Percentiles rank a stretch among this genome's conserved stretches.
Conservation (phyloP, 306 rosid genomes). For the Crataegus laevigata region DNA sequence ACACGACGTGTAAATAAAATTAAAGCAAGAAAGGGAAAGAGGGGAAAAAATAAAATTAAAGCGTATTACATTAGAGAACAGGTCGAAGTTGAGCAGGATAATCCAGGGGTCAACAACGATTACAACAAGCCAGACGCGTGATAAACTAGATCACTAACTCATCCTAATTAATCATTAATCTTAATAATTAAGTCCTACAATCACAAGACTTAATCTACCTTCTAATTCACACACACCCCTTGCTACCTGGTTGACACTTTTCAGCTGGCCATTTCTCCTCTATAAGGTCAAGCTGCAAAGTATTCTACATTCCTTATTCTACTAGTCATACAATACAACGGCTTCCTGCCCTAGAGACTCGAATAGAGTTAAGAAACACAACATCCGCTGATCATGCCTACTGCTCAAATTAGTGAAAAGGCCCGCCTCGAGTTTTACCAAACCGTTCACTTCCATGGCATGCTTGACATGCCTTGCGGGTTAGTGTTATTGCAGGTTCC, state of each 20-base stretch:
- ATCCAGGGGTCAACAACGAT: neutral
- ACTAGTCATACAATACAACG: constrained; percentile 14
- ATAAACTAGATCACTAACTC: neutral
- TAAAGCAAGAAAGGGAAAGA: too few species aligned
- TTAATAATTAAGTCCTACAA: neutral
- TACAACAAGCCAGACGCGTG: neutral
- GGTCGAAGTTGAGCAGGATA: neutral
- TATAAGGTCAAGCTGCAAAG: constrained; percentile 5
- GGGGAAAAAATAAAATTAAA: too few species aligned
- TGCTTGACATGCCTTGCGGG: constrained; percentile 38
- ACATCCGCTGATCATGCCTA: constrained; percentile 11
- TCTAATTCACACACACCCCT: constrained; percentile 5
- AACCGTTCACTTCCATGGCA: constrained; percentile 51
- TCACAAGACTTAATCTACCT: neutral
- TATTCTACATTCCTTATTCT: constrained; percentile 14
- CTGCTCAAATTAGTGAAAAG: constrained; percentile 20
- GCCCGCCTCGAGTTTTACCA: neutral
- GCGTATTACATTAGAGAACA: neutral
- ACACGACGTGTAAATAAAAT: neutral
- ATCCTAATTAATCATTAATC: neutral
- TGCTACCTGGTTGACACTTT: constrained; percentile 13
- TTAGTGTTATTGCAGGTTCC: constrained; percentile 44
- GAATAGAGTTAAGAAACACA: neutral
- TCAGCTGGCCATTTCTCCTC: constrained; percentile 1
- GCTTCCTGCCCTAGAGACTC: neutral